Percentiles rank a stretch among this genome's conserved stretches.
These are phyloP conservation scores for Cutaneotrichosporon curvatum DNA, from an alignment of 1,284 basidiomycete genomes.

Conservation along the genomic window DNA sequence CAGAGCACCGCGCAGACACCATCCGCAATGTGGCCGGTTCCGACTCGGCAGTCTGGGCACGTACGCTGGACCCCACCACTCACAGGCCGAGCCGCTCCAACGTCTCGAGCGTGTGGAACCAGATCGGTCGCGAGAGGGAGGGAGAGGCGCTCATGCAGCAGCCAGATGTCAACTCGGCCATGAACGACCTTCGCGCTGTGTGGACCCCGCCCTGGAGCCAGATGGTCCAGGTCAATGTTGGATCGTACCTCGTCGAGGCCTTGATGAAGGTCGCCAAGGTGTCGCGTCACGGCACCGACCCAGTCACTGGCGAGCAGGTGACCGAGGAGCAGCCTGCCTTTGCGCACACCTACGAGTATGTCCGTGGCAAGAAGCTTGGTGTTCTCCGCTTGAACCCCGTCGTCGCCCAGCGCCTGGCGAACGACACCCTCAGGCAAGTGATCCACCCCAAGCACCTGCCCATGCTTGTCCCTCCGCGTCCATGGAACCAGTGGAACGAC, in stretches of 20 bases:
- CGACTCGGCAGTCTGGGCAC: constrained; percentile 33
- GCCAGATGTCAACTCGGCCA: constrained; percentile 46
- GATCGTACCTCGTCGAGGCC: constrained; percentile 73
- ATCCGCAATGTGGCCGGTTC: constrained; percentile 54
- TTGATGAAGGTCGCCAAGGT: constrained; percentile 79
- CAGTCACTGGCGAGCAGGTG: constrained; percentile 42
- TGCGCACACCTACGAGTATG: constrained; percentile 85
- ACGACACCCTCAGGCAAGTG: constrained; percentile 66
- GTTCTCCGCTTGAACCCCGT: constrained; percentile 81
- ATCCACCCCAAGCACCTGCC: constrained; percentile 90
- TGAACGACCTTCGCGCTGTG: constrained; percentile 57
- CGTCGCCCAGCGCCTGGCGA: constrained; percentile 69
- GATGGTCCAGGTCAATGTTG: constrained; percentile 65
- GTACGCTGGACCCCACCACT: constrained; percentile 28
- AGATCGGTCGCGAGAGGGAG: constrained; percentile 51
- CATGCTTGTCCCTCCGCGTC: constrained; percentile 87
- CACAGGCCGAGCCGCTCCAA: constrained; percentile 28
- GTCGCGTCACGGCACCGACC: constrained; percentile 51
- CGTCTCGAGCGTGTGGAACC: constrained; percentile 26
- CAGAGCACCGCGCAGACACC: constrained; percentile 77
- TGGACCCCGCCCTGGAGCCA: constrained; percentile 80
- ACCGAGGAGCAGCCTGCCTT: constrained; percentile 85
- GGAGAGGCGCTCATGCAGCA: constrained; percentile 20
- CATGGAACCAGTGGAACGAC: constrained; percentile 71
- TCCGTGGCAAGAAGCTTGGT: constrained; percentile 84